These are phyloP conservation scores for Lichtheimia corymbifera DNA, from an alignment of 371 early-diverging fungal genomes.

Conservation along the genomic window DNA sequence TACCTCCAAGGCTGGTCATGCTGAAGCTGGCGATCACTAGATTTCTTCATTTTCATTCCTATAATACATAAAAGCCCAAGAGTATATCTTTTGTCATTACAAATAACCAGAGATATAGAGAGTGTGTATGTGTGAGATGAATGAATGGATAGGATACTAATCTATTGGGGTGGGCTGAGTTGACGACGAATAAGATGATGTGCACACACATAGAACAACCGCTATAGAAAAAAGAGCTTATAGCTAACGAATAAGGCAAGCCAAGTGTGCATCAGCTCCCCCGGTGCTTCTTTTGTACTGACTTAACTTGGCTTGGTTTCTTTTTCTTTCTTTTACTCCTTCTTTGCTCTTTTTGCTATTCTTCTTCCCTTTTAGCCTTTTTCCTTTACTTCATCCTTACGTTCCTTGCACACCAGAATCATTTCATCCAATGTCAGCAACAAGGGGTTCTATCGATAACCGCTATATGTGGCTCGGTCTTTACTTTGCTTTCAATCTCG, in stretches of 20 bases:
- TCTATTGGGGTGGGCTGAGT: too few relatives aligned
- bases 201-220: too few relatives aligned
- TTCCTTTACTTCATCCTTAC: constrained; percentile 7
- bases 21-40: constrained; percentile 35
- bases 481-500: constrained; percentile 81
- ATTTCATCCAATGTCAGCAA: constrained; percentile 20
- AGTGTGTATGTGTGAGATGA: too few relatives aligned
- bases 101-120: too few relatives aligned
- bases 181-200: too few relatives aligned
- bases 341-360: neutral
- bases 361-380: constrained; percentile 1
- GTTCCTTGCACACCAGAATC: constrained; percentile 4
- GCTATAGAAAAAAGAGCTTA: too few relatives aligned
- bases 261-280: too few relatives aligned
- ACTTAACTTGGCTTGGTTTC: too few relatives aligned
- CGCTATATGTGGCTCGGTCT: constrained; percentile 65
- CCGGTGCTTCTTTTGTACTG: too few relatives aligned
- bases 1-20: constrained; percentile 74
- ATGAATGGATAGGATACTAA: too few relatives aligned
- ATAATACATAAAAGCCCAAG: neutral
- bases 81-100: neutral
- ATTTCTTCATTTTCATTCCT: neutral
- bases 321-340: too few relatives aligned
- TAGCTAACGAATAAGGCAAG: too few relatives aligned
- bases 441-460: constrained; percentile 30